Conservation (phyloP, 2,329 filamentous ascomycete genomes). For the Fusarium fujikuroi region DNA sequence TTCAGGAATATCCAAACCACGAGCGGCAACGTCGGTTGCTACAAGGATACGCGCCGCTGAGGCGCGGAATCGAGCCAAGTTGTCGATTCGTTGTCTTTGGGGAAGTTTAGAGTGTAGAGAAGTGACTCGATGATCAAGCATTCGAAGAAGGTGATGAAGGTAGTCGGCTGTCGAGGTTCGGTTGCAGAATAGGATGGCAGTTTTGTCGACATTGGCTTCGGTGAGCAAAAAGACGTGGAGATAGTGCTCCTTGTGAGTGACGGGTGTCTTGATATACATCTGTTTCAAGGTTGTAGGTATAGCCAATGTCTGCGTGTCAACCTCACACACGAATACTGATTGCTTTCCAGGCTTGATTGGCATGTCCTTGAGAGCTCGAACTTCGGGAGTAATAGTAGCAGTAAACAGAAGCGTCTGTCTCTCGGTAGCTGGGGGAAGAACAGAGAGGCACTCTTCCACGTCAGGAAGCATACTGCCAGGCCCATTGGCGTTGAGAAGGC, state of each 20-base stretch:
- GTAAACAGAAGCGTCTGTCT: slow-evolving; percentile 97
- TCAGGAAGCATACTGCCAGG: slow-evolving; percentile 93
- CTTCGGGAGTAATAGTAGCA: slow-evolving; percentile 92
- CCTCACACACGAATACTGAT: slow-evolving; percentile 89
- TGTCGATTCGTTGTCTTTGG: slow-evolving; percentile 85
- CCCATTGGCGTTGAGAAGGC: slow-evolving; percentile 78
- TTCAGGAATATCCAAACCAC: slow-evolving; percentile 94
- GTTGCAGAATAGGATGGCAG: slow-evolving; percentile 94
- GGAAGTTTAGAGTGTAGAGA: slow-evolving; percentile 88
- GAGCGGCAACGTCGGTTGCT: slow-evolving; percentile 92
- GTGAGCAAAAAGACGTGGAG: slow-evolving; percentile 90
- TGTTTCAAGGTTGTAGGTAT: slow-evolving; percentile 85
- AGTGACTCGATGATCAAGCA: slow-evolving; percentile 90
- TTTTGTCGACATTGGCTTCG: slow-evolving; percentile 77
- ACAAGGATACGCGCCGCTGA: slow-evolving; percentile 89
- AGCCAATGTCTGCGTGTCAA: slow-evolving; percentile 78
- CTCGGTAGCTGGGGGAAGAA: slow-evolving; percentile 78
- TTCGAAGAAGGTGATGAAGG: slow-evolving; percentile 85
- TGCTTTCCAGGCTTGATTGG: slow-evolving; percentile 75
- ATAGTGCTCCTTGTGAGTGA: slow-evolving; percentile 95
- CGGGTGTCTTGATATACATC: slow-evolving; percentile 86
- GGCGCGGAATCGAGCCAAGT: slow-evolving; percentile 91
- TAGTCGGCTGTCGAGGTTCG: slow-evolving; percentile 88
- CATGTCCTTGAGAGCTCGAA: slow-evolving; percentile 84
- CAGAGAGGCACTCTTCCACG: slow-evolving; percentile 86